A percentile compares a stretch with the other conserved stretches of the same genome.
phyloP scores from a whole-genome alignment of 305 asterid species.

The Fraxinus latifolia region DNA sequence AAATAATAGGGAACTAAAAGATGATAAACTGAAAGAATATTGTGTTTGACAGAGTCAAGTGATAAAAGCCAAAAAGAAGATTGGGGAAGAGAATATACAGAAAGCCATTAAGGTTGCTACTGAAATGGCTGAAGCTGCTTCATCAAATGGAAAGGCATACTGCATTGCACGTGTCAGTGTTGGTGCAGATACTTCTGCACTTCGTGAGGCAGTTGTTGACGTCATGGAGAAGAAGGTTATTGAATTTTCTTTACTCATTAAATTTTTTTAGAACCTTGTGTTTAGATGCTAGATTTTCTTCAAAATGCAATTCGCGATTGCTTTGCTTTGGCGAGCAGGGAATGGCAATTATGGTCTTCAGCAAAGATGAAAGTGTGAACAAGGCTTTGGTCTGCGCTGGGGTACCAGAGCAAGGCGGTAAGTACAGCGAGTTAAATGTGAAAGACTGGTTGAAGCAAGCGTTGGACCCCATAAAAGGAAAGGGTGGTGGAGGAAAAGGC shows the following conservation, averaged over 20 bases:
- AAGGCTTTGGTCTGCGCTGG: constrained; percentile 97
- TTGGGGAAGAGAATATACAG: constrained; percentile 74
- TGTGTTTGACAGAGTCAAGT: constrained; percentile 63
- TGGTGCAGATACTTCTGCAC: constrained; percentile 85
- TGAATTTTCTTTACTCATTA: constrained; percentile 1
- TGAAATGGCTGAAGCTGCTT: constrained; percentile 70
- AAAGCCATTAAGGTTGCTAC: constrained; percentile 66
- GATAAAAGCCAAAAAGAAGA: constrained; percentile 75
- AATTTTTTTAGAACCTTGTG: neutral
- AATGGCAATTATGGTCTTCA: constrained; percentile 77
- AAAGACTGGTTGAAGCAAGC: constrained; percentile 80
- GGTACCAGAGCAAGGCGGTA: constrained; percentile 68
- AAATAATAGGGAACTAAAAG: neutral
- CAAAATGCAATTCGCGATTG: constrained; percentile 1
- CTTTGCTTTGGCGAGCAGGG: constrained; percentile 48
- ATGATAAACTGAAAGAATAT: constrained; percentile 8
- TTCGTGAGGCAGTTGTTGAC: constrained; percentile 97
- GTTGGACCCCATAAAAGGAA: constrained; percentile 68
- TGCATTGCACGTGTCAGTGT: constrained; percentile 73
- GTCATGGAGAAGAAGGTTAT: constrained; percentile 85
- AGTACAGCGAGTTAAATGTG: constrained; percentile 57
- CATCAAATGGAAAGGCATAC: constrained; percentile 65
- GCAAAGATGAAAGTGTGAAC: constrained; percentile 62
- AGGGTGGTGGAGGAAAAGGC: constrained; percentile 97
- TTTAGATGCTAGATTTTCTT: neutral